A percentile compares a stretch with the other conserved stretches of the same genome.
These are phyloP conservation scores for Hypericum perforatum DNA, from an alignment of 345 rosid species.

Conservation along the genomic window DNA sequence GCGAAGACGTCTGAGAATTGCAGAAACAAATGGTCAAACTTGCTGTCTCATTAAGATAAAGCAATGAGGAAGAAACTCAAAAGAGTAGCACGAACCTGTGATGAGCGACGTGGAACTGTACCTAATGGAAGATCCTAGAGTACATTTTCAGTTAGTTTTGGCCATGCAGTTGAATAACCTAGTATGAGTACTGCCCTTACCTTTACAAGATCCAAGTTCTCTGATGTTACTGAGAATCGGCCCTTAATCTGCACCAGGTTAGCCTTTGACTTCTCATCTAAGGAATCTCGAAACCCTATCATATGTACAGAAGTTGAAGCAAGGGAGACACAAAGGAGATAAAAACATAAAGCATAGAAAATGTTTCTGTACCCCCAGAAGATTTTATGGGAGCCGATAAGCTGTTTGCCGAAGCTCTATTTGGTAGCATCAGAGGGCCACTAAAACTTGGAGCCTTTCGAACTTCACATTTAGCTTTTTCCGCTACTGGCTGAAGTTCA, in stretches of 20 bases:
- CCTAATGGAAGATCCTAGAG: conserved; percentile 79
- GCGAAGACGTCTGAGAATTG: conserved; percentile 62
- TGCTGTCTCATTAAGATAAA: not conserved
- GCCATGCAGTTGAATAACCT: conserved; percentile 10
- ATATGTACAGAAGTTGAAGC: not conserved
- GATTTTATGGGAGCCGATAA: conserved; percentile 94
- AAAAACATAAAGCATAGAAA: conserved; percentile 4
- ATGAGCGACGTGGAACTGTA: conserved; percentile 66
- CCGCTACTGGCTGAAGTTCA: conserved; percentile 39
- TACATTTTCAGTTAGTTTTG: conserved; percentile 37
- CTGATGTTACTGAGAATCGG: conserved; percentile 95
- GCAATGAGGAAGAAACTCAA: not conserved
- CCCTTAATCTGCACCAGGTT: conserved; percentile 95
- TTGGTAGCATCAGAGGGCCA: conserved; percentile 93
- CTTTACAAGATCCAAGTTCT: conserved; percentile 88
- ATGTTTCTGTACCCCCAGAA: conserved; percentile 56
- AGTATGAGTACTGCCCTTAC: conserved; percentile 28
- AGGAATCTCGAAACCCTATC: conserved; percentile 79
- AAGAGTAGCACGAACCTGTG: conserved; percentile 61
- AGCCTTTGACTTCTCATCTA: conserved; percentile 88
- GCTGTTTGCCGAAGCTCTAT: conserved; percentile 95
- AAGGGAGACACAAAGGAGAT: conserved; percentile 3
- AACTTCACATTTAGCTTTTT: conserved; percentile 34
- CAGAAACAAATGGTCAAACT: conserved; percentile 11
- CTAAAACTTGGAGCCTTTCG: conserved; percentile 86